Conservation (phyloP, 2,329 filamentous ascomycete genomes). For the Podosphaera fusca region DNA sequence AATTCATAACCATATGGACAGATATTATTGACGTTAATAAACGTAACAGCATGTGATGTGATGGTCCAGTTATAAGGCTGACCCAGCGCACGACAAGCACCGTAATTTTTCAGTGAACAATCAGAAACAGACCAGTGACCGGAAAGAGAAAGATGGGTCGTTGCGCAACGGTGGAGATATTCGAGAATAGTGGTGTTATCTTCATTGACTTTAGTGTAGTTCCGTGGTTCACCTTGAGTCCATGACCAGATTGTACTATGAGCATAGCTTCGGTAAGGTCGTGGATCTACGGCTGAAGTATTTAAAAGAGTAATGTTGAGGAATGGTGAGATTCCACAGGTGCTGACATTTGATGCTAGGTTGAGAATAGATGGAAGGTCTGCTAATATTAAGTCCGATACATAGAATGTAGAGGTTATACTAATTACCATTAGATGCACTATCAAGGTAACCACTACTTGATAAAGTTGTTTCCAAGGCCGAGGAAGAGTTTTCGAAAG, state of each 20-base stretch:
- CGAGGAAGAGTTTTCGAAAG: conserved; percentile 29
- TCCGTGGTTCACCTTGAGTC: conserved; percentile 30
- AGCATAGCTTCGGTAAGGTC: conserved; percentile 27
- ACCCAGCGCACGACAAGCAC: conserved; percentile 29
- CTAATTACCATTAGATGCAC: conserved; percentile 8
- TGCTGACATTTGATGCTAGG: conserved; percentile 20
- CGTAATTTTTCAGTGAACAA: conserved; percentile 26
- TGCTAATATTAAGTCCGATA: not conserved
- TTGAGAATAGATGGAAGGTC: conserved; percentile 16
- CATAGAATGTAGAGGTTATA: not conserved
- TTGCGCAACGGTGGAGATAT: conserved; percentile 28
- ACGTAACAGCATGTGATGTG: conserved; percentile 20
- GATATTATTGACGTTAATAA: conserved; percentile 20
- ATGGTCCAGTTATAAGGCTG: conserved; percentile 36
- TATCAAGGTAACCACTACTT: conserved; percentile 12
- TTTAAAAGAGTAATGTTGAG: conserved; percentile 31
- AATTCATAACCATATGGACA: conserved; percentile 30
- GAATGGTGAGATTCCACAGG: conserved; percentile 36
- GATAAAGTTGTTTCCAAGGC: conserved; percentile 17
- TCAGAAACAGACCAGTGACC: conserved; percentile 36
- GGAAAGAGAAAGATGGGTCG: conserved; percentile 21
- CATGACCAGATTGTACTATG: conserved; percentile 31
- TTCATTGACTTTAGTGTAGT: conserved; percentile 16
- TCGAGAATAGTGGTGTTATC: conserved; percentile 10
- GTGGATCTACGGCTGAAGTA: conserved; percentile 24